phyloP scores from a whole-genome alignment of 192 early-diverging fungal species.

The Haplosporangium gracile region DNA sequence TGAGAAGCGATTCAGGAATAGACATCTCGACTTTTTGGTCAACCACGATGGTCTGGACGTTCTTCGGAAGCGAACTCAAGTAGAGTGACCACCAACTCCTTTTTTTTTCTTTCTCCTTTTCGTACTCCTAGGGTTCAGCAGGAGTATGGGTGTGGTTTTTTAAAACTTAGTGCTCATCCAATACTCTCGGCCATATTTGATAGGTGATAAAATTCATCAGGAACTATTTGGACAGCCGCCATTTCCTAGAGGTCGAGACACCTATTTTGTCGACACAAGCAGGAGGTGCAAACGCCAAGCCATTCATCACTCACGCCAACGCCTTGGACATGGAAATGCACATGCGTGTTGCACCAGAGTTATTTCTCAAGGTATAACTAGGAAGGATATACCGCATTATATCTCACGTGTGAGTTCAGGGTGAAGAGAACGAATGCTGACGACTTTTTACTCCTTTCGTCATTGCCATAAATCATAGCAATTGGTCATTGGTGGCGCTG shows the following conservation, averaged over 20 bases:
- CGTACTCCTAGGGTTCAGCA: not conserved
- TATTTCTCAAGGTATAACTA: constrained; percentile 78
- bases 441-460: not conserved
- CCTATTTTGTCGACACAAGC: constrained; percentile 79
- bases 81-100: constrained; percentile 10
- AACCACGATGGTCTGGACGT: constrained; percentile 67
- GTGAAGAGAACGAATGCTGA: not conserved
- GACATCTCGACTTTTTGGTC: constrained; percentile 82
- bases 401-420: not conserved
- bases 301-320: constrained; percentile 79
- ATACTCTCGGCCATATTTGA: not conserved
- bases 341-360: constrained; percentile 87
- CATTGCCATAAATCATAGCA: constrained; percentile 58
- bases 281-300: constrained; percentile 87
- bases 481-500: constrained; percentile 88
- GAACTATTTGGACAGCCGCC: constrained; percentile 69
- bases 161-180: not conserved
- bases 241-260: constrained; percentile 90
- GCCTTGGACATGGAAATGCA: constrained; percentile 78
- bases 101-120: not conserved
- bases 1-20: constrained; percentile 77
- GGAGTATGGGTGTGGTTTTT: no score
- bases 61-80: constrained; percentile 69
- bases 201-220: constrained; percentile 75
- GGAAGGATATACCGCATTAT: not conserved